These are phyloP conservation scores for Globisporangium canariense DNA, from an alignment of 352 stramenopile genomes.

Conservation along the genomic window DNA sequence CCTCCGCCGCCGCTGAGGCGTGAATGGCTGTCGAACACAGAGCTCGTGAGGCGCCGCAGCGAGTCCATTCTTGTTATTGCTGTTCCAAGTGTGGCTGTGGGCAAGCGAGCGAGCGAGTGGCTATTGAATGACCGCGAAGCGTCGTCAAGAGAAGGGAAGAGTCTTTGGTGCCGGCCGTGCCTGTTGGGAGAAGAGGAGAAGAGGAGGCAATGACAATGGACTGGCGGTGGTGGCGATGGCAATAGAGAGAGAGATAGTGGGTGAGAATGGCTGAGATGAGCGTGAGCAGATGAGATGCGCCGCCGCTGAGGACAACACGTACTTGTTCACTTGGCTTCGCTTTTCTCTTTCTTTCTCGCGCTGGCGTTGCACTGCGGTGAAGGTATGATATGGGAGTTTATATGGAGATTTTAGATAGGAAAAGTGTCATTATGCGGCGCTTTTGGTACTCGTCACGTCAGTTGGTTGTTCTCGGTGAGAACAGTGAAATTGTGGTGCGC, in stretches of 20 bases:
- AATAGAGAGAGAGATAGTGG: background rate
- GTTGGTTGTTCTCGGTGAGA: background rate
- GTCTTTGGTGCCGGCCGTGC: background rate
- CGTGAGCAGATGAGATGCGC: background rate
- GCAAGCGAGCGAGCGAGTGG: background rate
- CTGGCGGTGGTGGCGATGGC: background rate
- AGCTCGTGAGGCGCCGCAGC: slow-evolving; percentile 69
- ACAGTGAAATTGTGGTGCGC: background rate
- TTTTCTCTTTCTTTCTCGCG: background rate
- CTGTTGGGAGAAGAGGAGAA: background rate
- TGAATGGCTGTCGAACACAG: slow-evolving; percentile 48
- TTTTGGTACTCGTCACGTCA: too few relatives aligned
- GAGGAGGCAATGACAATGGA: background rate
- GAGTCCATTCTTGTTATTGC: slow-evolving; percentile 47
- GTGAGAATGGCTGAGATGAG: background rate
- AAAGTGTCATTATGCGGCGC: background rate
- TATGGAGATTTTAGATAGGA: background rate
- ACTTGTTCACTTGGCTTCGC: slow-evolving; percentile 4
- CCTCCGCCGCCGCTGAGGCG: slow-evolving; percentile 20
- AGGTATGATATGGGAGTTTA: background rate
- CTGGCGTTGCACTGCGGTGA: background rate
- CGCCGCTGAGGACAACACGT: background rate
- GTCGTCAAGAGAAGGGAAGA: slow-evolving; percentile 1
- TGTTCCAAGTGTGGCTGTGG: background rate
- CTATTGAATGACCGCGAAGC: background rate